A percentile compares a stretch with the other conserved stretches of the same genome.
phyloP scores from a whole-genome alignment of 2,329 filamentous ascomycete genomes.

The Lasiodiplodia citricola region DNA sequence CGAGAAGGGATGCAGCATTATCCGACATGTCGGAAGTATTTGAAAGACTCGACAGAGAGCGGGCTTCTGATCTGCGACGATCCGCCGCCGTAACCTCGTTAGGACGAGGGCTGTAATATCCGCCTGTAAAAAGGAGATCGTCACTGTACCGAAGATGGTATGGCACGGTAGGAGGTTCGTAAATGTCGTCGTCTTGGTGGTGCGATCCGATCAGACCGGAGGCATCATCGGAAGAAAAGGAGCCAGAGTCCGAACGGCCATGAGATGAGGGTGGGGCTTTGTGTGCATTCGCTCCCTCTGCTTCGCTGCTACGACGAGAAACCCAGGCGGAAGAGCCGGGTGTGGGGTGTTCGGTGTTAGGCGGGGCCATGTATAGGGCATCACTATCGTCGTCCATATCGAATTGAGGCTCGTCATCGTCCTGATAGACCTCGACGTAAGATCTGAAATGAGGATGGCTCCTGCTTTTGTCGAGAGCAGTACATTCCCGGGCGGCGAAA shows the following conservation, averaged over 20 bases:
- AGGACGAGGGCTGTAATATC: conserved; percentile 20
- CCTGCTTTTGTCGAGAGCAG: conserved; percentile 3
- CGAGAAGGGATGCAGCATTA: neutral
- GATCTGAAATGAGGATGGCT: conserved; percentile 28
- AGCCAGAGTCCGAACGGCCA: neutral
- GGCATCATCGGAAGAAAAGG: neutral
- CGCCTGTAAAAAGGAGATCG: neutral
- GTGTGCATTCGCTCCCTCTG: neutral
- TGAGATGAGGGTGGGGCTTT: neutral
- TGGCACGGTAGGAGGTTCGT: neutral
- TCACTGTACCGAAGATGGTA: neutral
- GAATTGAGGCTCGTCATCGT: conserved; percentile 22
- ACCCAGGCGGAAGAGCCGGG: conserved; percentile 30
- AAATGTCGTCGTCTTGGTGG: neutral
- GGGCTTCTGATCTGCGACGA: neutral
- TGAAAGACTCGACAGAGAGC: conserved; percentile 6
- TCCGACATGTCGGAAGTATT: conserved; percentile 16
- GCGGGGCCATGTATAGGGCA: conserved; percentile 33
- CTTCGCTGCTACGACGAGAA: conserved; percentile 34
- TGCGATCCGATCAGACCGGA: neutral
- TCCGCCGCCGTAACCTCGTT: neutral
- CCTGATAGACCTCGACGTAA: conserved; percentile 31
- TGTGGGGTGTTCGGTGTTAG: conserved; percentile 40
- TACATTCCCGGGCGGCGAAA: conserved; percentile 24
- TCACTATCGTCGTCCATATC: conserved; percentile 22